Percentiles rank a stretch among this genome's conserved stretches.
phyloP scores from a whole-genome alignment of 441 rosid species.

The Theobroma grandiflorum region DNA sequence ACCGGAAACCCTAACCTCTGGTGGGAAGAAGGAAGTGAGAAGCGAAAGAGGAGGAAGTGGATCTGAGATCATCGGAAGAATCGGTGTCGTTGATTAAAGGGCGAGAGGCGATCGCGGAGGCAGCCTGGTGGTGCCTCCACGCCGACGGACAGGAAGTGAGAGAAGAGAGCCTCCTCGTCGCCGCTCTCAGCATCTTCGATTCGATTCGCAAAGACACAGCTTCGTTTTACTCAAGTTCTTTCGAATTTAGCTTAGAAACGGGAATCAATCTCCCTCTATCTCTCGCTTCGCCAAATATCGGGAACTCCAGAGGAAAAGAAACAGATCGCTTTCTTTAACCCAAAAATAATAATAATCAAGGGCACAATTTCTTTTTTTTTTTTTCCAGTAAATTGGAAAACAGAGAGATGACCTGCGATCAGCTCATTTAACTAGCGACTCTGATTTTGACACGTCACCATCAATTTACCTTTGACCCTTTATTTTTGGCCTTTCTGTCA shows the following conservation, averaged over 20 bases:
- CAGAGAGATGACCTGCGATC: neutral
- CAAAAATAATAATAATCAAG: neutral
- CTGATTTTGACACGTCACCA: conserved; percentile 25
- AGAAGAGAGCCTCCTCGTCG: conserved; percentile 56
- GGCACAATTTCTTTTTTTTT: neutral
- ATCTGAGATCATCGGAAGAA: conserved; percentile 35
- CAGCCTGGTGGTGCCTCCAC: conserved; percentile 40
- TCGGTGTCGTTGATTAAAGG: conserved; percentile 30
- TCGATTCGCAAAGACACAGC: neutral
- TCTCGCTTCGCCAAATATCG: conserved; percentile 1
- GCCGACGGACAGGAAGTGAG: conserved; percentile 38
- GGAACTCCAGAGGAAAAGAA: neutral
- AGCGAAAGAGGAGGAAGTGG: conserved; percentile 18
- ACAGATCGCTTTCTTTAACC: no score
- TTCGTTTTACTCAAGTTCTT: conserved; percentile 1
- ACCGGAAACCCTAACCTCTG: conserved; percentile 44
- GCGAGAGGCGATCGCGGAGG: conserved; percentile 32
- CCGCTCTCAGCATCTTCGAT: conserved; percentile 51
- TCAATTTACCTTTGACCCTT: no score
- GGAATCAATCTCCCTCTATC: conserved; percentile 11
- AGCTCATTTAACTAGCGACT: neutral
- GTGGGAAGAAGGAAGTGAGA: conserved; percentile 41
- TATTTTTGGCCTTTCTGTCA: no score
- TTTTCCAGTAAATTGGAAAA: neutral
- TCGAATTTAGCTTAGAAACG: neutral